Base-by-base conservation (phyloP, 2,329 filamentous ascomycete species). In the Fusarium tuaranense region DNA sequence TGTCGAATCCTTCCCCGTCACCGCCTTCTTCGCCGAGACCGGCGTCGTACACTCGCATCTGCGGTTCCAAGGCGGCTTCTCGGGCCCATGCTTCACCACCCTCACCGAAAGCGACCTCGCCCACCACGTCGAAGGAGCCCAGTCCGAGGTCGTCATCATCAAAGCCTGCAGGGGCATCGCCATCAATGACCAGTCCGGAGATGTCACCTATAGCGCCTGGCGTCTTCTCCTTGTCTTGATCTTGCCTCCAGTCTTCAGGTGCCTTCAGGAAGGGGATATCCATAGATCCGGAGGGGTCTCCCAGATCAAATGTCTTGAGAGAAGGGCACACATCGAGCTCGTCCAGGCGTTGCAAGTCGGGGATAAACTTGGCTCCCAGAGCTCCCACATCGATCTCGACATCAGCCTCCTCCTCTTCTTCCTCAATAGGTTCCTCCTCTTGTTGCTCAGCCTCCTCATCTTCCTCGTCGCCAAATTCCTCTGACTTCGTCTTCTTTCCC, bases 31-130 rank as follows among this genome's bases (percentile, higher is more conserved):
- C 91, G 68, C 93, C 90, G 84, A 89, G 78, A 2, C 88, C 89
- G 32, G 89, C 88, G 77, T 91, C 90, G 77, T 95, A 94, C 27
- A 96, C 91, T 61, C 94, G 93, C 86, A 95, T 93, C 84, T 97
- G 95, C 48, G 94, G 94, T 78, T 96, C 94, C 22, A 96, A 86
- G 13, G 94, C 95, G 46, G 95, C 95, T 82, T 98, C 95, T 76
- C 92, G 91, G 7, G 96, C 97, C 96, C 97, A 99, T 1, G 93
- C 94, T 82, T 99, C 97, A 73, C 97, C 97, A 69, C 97, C 97
- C 81, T 98, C 95, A 30, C 97, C 97, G 80, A 99, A 99, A 14
- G 94, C 94, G 65, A 95, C 90, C 72, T 97, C 93, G 41, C 90
- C 85, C 55, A 91, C 89, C 55, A 92, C 85, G 72, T 94, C 93